A percentile compares a stretch with the other conserved stretches of the same genome.
phyloP scores from a whole-genome alignment of 208 protist species.

The Trichomonas tenax region DNA sequence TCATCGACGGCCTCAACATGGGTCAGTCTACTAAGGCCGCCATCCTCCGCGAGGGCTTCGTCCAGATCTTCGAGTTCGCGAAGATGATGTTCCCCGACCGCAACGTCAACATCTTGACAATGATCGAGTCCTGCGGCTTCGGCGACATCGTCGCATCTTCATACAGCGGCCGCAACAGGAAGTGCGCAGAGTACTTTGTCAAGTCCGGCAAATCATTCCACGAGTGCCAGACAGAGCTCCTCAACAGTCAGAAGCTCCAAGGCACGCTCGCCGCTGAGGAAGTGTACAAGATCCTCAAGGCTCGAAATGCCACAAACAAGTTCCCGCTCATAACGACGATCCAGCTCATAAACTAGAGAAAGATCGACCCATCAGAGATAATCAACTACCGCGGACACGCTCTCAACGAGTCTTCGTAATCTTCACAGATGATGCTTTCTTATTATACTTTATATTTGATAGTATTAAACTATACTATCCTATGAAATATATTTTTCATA shows the following conservation, averaged over 20 bases:
- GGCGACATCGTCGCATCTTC: conserved; percentile 41
- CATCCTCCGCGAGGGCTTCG: conserved; percentile 32
- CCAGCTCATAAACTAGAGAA: background rate
- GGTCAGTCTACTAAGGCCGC: conserved; percentile 39
- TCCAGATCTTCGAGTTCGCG: conserved; percentile 20
- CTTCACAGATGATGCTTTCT: too few relatives aligned
- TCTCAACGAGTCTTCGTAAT: too few relatives aligned
- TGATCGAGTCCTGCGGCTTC: conserved; percentile 35
- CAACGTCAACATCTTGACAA: conserved; percentile 17
- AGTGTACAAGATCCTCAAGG: conserved; percentile 24
- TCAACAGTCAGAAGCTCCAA: conserved; percentile 51
- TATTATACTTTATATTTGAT: too few relatives aligned
- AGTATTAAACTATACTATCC: too few relatives aligned
- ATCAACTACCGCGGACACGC: too few relatives aligned
- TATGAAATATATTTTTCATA: too few relatives aligned
- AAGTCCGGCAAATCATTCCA: conserved; percentile 37
- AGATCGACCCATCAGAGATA: too few relatives aligned
- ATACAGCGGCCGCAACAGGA: conserved; percentile 45
- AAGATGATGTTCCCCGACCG: background rate
- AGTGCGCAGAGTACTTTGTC: conserved; percentile 44
- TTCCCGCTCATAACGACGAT: background rate
- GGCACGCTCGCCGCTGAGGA: conserved; percentile 45
- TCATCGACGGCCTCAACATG: conserved; percentile 28
- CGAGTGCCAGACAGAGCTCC: conserved; percentile 41
- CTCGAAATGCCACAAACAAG: background rate